Evolutionary conservation across 441 rosid species (phyloP), one percentile per base, ranked within the genome.

Genomic region (Corymbia calophylla): DNA sequence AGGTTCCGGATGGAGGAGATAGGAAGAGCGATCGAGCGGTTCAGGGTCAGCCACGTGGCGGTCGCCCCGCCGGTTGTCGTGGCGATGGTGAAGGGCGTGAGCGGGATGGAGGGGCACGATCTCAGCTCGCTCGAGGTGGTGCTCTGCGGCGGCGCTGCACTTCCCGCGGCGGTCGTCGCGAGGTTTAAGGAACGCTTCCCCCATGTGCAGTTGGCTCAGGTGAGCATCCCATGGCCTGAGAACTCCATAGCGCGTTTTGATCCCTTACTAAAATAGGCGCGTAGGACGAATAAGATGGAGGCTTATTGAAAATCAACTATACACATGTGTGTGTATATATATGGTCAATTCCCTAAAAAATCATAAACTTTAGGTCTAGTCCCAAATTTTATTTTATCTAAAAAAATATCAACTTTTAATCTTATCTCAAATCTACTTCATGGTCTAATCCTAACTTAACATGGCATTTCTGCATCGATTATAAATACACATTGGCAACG

Each of bases 101-200:
- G 62, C 9, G 47, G 53, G 87, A 44, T 89, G 51, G 86, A 89
- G 32, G 91, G 92, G 55, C 91, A 89, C 54, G 95, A 93, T 93
- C 87, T 95, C 92, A 92, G 94, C 86, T 94, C 96, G 53, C 93
- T 95, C 14, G 94, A 94, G 91, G 94, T 89, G 7, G 91, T 95
- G 27, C 87, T 56, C 1, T 94, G 93, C 84, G 95, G 95, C 15
- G 96, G 96, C 80, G 95, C 96, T 62, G 87, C 94, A 18, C 80
- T 95, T 80, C 86, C 90, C 6, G 87, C 68, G 87, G 89, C 92
- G 25, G 88, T 92, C 11, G 87, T 88, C 53, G 88, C 91, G 23
- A 90, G 87, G 89, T 94, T 95, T 10, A 80, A 25, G 89, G 80
- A 89, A 87, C 89, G 90, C 64, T 90, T 95, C 39, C 95, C 95